phyloP scores from a whole-genome alignment of 768 basidiomycete genomes.

The Auriscalpium orientale region DNA sequence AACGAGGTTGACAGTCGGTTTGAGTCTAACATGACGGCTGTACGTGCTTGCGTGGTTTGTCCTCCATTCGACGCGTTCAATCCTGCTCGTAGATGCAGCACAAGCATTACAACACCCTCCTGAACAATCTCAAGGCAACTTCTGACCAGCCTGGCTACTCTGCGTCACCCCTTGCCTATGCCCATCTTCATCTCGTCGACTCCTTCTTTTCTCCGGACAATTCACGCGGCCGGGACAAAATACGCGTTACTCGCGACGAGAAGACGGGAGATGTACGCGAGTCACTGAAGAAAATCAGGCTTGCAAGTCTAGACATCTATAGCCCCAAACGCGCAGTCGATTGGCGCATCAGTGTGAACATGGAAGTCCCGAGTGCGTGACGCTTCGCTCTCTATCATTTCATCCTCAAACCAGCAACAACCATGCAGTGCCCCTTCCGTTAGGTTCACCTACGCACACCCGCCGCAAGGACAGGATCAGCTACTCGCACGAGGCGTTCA shows the following conservation, averaged over 20 bases:
- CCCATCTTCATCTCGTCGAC: slow-evolving; percentile 73
- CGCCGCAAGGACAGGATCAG: slow-evolving; percentile 86
- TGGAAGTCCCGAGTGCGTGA: slow-evolving; percentile 79
- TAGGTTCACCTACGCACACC: slow-evolving; percentile 51
- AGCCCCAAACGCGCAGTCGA: slow-evolving; percentile 79
- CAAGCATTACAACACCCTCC: slow-evolving; percentile 72
- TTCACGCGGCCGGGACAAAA: slow-evolving; percentile 40
- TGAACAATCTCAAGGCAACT: slow-evolving; percentile 71
- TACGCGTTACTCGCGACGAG: slow-evolving; percentile 81
- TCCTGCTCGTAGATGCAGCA: slow-evolving; percentile 63
- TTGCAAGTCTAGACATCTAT: slow-evolving; percentile 84
- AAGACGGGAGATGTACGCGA: slow-evolving; percentile 60
- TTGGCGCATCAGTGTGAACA: slow-evolving; percentile 88
- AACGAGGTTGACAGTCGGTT: slow-evolving; percentile 63
- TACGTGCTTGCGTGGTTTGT: slow-evolving; percentile 32
- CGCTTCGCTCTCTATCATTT: background rate
- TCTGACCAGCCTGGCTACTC: slow-evolving; percentile 45
- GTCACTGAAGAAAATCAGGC: slow-evolving; percentile 69
- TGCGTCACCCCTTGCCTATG: slow-evolving; percentile 59
- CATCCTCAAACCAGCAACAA: background rate
- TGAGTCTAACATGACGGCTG: slow-evolving; percentile 88
- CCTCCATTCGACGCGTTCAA: background rate
- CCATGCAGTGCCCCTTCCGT: slow-evolving; percentile 52
- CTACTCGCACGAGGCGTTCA: slow-evolving; percentile 90
- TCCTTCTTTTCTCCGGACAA: slow-evolving; percentile 55